Conservation (phyloP, 2,329 filamentous ascomycete species). For the Pseudocercospora pini-densiflorae region DNA sequence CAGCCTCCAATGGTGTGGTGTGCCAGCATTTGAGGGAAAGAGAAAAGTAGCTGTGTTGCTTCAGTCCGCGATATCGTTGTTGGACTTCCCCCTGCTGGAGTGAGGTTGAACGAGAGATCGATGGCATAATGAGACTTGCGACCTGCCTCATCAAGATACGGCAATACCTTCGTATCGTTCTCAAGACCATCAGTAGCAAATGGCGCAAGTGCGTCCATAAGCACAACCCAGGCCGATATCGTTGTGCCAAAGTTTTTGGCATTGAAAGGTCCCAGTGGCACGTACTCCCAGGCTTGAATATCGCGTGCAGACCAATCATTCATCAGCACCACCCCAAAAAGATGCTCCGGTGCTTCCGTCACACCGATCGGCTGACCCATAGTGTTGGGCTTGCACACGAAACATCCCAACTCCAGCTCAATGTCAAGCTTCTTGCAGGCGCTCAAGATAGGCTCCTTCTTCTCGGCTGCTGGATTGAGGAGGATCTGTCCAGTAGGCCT, state of each 20-base stretch:
- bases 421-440: conserved; percentile 73
- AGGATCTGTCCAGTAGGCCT: conserved; percentile 78
- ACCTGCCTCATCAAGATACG: conserved; percentile 67
- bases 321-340: conserved; percentile 81
- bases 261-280: conserved; percentile 78
- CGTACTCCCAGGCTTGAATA: conserved; percentile 83
- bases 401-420: conserved; percentile 79
- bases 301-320: conserved; percentile 89
- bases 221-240: conserved; percentile 79
- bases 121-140: conserved; percentile 70
- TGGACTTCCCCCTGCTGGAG: conserved; percentile 53
- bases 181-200: conserved; percentile 64
- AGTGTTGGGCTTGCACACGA: conserved; percentile 68
- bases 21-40: conserved; percentile 80
- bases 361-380: conserved; percentile 69
- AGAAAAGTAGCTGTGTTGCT: conserved; percentile 74
- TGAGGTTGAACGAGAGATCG: conserved; percentile 66
- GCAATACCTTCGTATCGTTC: conserved; percentile 60
- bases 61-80: conserved; percentile 61
- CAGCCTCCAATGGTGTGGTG: conserved; percentile 80
- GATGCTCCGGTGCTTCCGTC: conserved; percentile 66
- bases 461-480: conserved; percentile 63
- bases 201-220: conserved; percentile 75
- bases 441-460: conserved; percentile 66
- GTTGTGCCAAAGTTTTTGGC: conserved; percentile 82